Base-by-base conservation (phyloP, 768 basidiomycete species). In the Tricholoma matsutake region DNA sequence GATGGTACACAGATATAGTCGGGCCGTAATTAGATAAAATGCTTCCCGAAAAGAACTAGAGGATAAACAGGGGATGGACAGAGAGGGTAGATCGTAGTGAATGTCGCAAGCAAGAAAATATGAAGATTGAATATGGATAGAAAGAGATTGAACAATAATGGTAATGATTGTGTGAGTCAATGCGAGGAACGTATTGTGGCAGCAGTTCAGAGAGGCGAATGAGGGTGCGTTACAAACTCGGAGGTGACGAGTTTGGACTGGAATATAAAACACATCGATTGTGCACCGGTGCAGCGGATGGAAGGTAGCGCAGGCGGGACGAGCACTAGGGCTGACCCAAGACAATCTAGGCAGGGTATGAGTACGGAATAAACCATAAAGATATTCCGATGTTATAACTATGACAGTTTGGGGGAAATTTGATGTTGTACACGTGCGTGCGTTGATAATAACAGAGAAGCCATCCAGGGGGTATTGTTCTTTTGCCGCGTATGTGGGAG, bases 371-470 rank as follows among this genome's bases (percentile, higher is more conserved):
- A 25, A 49, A 51, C 57, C 57, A 58, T 58, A 52, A 58, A 28
- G 47, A 59, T 59, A 52, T 39, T 39, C 58, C 35, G 58, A 53
- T 53, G 28, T 49, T 28, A 49, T 53, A 22, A 59, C 35, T 25
- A 43, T 37, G 54, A 56, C 20, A 25, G 34, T 18, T 39, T 37
- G 34, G 51, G 57, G 29, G 53, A 63, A 64, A 58, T n/a, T 9
- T 63, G 63, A 37, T 64, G 68, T 62, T 63, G 59, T 69, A 69
- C 64, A 65, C 63, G 61, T 63, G 63, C 56, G 60, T 67, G 64
- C 58, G 65, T 37, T 68, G 65, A 65, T 59, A 69, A 67, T 58
- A 68, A 61, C 66, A 59, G 67, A 58, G 16, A 39, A 5, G 65
- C 58, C 63, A 70, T 67, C 67, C 70, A 59, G 65, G 47, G 49